Evolutionary conservation across 495 filamentous ascomycete genomes (phyloP), one percentile per base, ranked within the genome.

Genomic region (Penicillium odoratum): DNA sequence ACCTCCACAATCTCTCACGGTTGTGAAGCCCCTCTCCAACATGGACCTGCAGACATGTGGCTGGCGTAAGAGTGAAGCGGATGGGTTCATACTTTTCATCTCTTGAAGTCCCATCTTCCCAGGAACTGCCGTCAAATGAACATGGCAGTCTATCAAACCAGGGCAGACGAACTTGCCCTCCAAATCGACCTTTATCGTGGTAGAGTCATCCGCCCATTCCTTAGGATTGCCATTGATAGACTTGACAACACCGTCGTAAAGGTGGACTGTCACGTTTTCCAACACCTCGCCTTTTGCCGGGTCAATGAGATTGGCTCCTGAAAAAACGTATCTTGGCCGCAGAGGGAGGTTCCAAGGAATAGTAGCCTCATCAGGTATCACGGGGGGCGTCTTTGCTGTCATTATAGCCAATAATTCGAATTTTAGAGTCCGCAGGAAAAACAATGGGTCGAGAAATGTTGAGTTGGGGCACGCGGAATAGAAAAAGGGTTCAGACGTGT

Each of bases 71-170:
- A 62, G 55, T 52, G 55, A 58, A 28, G 53, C 31, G 13, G 43
- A 53, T 38, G 67, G 30, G 9, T 56, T 45, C 65, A 69, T 60
- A 16, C 69, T 58, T 3, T 54, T 60, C 21, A 60, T 58, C 18
- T 54, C 57, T 5, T 55, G 60, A 16, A 74, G 50, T 8, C 52
- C 56, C 33, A 56, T 53, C 28, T 72, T 65, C 13, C 78, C 77
- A 0, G 79, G 77, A 0, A 70, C 72, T 0, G 80, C 70, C 7
- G 68, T 64, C 38, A 85, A 66, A 49, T 85, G 83, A 8, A 85
- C 81, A 58, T 85, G 83, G 60, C 73, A 76, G 63, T 86, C 83
- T n/a, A 84, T 83, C 3, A 86, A 66, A 4, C 82, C 83, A 0
- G 82, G 82, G 25, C 78, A 77, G 0, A 85, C 44, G 53, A 77